Base-by-base conservation (phyloP, 495 filamentous ascomycete genomes). In the Penicillium subrubescens region DNA sequence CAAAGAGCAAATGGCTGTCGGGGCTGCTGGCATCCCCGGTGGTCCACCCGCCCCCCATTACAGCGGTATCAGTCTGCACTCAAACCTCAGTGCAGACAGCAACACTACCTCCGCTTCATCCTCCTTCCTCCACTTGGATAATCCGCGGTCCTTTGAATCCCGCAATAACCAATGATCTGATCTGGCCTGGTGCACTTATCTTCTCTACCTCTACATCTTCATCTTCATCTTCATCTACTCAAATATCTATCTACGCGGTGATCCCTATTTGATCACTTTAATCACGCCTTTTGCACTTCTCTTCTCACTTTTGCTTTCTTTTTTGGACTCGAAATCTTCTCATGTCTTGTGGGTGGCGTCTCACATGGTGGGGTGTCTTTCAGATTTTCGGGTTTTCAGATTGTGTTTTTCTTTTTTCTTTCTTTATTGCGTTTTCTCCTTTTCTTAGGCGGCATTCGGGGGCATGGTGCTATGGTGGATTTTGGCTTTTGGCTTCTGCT, bases 1-100 rank as follows among this genome's bases (percentile, higher is more conserved):
- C 48, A 84, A 84, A 67, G 75, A 83, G 68, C 77, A 79, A 56
- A 68, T 82, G 59, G 75, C 73, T 59, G 67, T 58, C 64, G 76
- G 64, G 71, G 69, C 66, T 65, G 67, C 71, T 57, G 69, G 67
- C 64, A 73, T 73, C 59, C 53, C 73, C 67, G 68, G 64, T 63
- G 67, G 61, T 37, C 58, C 69, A 50, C 62, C 68, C 15, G 21
- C 61, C 35, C 53, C 53, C 19, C 34, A 60, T 33, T 67, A 41
- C 48, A 27, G 66, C 33, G 41, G 63, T 60, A 25, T 60, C 25
- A 17, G 54, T 27, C 51, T 68, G 61, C 64, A 71, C 15, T 43
- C 68, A 21, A 64, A 70, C 10, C 61, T 61, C 29, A 62, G 66
- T 43, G 57, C 50, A 14, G 71, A 72, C 12, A 73, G 70, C 51